Conservation (phyloP, 495 filamentous ascomycete genomes). For the Penicillium herquei region DNA sequence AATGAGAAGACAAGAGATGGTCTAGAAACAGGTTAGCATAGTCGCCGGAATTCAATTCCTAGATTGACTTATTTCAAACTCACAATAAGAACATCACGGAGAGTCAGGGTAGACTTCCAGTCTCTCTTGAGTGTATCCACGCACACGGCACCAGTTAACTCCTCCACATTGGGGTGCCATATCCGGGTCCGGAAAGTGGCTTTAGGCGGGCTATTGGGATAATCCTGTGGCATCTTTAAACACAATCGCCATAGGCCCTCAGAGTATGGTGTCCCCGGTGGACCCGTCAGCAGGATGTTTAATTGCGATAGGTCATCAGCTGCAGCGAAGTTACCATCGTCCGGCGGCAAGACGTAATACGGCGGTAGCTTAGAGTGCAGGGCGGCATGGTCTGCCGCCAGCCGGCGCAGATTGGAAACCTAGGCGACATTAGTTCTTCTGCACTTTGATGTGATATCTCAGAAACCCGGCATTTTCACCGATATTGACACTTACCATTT, state of each 20-base stretch:
- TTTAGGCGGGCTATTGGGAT: conserved; percentile 64
- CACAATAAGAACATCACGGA: conserved; percentile 63
- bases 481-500: conserved; percentile 17
- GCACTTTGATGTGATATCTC: background rate
- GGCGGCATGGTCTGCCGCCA: conserved; percentile 63
- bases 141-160: conserved; percentile 62
- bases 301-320: conserved; percentile 62
- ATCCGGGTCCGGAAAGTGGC: conserved; percentile 66
- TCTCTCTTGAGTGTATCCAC: conserved; percentile 72
- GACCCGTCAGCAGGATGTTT: conserved; percentile 59
- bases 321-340: conserved; percentile 21
- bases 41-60: background rate
- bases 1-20: conserved; percentile 70
- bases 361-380: conserved; percentile 61
- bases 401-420: conserved; percentile 56
- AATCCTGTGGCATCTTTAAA: conserved; percentile 62
- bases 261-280: conserved; percentile 62
- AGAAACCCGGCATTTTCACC: background rate
- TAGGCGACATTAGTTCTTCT: conserved; percentile 16
- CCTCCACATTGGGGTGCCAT: conserved; percentile 74
- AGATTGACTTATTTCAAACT: conserved; percentile 5
- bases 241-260: conserved; percentile 60
- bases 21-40: conserved; percentile 32
- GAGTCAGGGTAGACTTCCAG: conserved; percentile 59
- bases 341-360: conserved; percentile 62